Percentiles rank a stretch among this genome's conserved stretches.
Conservation (phyloP, 352 stramenopile species). For the Plasmopara viticola region DNA sequence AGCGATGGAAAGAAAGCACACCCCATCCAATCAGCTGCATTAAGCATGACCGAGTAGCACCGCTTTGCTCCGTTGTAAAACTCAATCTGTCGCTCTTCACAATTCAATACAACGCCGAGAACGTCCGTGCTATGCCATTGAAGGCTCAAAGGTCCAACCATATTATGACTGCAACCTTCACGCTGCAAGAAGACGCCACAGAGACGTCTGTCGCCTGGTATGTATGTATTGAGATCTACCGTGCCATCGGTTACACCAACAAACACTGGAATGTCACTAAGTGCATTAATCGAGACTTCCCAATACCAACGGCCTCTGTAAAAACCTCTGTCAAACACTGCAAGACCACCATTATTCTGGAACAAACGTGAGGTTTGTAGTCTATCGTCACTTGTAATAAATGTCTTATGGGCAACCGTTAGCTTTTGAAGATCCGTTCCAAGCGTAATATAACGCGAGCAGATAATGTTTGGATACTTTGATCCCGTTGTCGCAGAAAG, state of each 20-base stretch:
- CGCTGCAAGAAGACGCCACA: conserved; percentile 36
- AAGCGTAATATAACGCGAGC: conserved; percentile 49
- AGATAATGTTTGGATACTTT: conserved; percentile 68
- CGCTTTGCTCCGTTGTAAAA: conserved; percentile 43
- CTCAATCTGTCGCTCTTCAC: conserved; percentile 54
- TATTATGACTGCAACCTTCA: conserved; percentile 19
- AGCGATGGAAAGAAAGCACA: conserved; percentile 49
- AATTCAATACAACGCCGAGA: conserved; percentile 59
- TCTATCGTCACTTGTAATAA: conserved; percentile 11
- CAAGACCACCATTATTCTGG: conserved; percentile 33
- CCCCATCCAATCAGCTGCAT: conserved; percentile 8
- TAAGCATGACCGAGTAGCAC: conserved; percentile 29
- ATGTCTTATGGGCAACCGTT: conserved; percentile 38
- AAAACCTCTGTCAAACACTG: conserved; percentile 60
- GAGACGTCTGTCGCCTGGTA: conserved; percentile 11
- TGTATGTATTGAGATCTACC: conserved; percentile 54
- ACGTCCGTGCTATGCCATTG: conserved; percentile 29
- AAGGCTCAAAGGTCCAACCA: conserved; percentile 15
- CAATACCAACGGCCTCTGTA: conserved; percentile 74
- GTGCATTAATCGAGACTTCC: conserved; percentile 50
- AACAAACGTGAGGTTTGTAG: background rate
- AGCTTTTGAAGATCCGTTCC: conserved; percentile 63
- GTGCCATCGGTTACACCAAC: conserved; percentile 50
- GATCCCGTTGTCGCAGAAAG: conserved; percentile 45
- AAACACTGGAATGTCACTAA: conserved; percentile 61